Evolutionary conservation across 208 protist species (phyloP).

Genomic region (Crithidia brevicula): DNA sequence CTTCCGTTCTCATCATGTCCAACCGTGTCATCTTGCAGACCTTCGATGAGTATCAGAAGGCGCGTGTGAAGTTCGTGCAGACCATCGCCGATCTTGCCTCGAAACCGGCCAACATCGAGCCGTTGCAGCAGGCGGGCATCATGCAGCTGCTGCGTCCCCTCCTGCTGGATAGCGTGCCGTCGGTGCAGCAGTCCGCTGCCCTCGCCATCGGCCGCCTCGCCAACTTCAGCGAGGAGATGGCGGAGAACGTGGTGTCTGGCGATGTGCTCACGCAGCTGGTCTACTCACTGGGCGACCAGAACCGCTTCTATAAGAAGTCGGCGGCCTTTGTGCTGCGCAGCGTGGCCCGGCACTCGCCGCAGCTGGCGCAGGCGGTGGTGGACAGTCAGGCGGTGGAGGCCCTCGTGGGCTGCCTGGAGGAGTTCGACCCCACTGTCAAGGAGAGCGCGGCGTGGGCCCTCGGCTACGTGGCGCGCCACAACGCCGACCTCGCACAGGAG

Average conservation of each 20-base stretch:
- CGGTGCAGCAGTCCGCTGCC: slow-evolving; percentile 98
- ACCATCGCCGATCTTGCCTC: slow-evolving; percentile 95
- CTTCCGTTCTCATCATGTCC: slow-evolving; percentile 45
- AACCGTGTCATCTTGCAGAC: slow-evolving; percentile 94
- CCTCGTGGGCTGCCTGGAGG: slow-evolving; percentile 96
- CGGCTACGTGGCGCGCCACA: slow-evolving; percentile 98
- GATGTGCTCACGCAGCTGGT: slow-evolving; percentile 98
- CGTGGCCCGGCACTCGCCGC: slow-evolving; percentile 96
- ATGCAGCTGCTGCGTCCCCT: slow-evolving; percentile 98
- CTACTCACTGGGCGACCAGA: slow-evolving; percentile 97
- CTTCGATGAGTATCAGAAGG: slow-evolving; percentile 98
- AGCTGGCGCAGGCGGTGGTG: slow-evolving; percentile 97
- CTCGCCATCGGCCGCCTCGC: slow-evolving; percentile 98
- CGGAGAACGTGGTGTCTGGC: slow-evolving; percentile 96
- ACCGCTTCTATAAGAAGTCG: slow-evolving; percentile 98
- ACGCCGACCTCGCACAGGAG: slow-evolving; percentile 91
- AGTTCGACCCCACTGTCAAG: slow-evolving; percentile 98
- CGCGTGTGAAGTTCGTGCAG: slow-evolving; percentile 97
- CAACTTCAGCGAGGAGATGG: slow-evolving; percentile 97
- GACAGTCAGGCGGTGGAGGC: slow-evolving; percentile 96
- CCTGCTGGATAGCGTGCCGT: slow-evolving; percentile 97
- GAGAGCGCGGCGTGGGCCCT: slow-evolving; percentile 98
- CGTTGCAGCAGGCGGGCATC: slow-evolving; percentile 95
- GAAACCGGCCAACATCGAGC: slow-evolving; percentile 97
- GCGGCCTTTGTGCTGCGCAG: slow-evolving; percentile 97